These are phyloP conservation scores for Colletotrichum truncatum DNA, from an alignment of 2,329 filamentous ascomycete species.

Conservation along the genomic window DNA sequence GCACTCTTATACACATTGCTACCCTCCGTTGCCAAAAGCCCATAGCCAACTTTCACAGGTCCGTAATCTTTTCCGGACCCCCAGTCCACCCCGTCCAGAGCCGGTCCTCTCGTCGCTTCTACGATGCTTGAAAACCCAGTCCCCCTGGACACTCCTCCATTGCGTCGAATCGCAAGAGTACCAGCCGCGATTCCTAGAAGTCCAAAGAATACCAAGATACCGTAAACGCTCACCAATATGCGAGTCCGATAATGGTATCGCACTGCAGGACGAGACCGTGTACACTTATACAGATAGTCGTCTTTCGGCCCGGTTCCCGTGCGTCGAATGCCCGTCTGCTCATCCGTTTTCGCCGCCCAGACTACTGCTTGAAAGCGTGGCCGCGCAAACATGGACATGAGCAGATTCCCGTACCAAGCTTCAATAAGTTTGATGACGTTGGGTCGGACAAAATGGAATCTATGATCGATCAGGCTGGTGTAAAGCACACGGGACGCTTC, in stretches of 20 bases:
- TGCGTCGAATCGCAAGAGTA: constrained; percentile 38
- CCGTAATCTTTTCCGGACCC: background rate
- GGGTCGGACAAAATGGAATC: constrained; percentile 34
- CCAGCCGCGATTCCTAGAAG: constrained; percentile 37
- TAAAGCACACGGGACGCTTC: constrained; percentile 43
- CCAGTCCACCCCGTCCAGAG: constrained; percentile 41
- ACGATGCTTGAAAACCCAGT: constrained; percentile 47
- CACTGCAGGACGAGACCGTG: constrained; percentile 36
- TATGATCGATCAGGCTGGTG: constrained; percentile 47
- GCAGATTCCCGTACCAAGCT: constrained; percentile 42
- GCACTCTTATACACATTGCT: background rate
- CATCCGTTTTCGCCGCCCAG: constrained; percentile 38
- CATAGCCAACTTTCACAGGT: background rate
- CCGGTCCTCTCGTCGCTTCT: constrained; percentile 44
- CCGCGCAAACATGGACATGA: constrained; percentile 43
- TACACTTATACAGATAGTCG: constrained; percentile 36
- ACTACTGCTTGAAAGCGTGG: constrained; percentile 42
- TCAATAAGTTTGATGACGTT: constrained; percentile 36
- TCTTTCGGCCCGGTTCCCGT: constrained; percentile 24
- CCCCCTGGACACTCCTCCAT: constrained; percentile 40
- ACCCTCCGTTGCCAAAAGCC: background rate
- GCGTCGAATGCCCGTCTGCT: background rate
- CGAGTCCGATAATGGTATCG: constrained; percentile 37
- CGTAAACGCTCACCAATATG: constrained; percentile 44
- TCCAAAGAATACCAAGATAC: constrained; percentile 37